A percentile compares a stretch with the other conserved stretches of the same genome.
Conservation (phyloP, 2,329 filamentous ascomycete species). For the Drechslerella stenobrocha region DNA sequence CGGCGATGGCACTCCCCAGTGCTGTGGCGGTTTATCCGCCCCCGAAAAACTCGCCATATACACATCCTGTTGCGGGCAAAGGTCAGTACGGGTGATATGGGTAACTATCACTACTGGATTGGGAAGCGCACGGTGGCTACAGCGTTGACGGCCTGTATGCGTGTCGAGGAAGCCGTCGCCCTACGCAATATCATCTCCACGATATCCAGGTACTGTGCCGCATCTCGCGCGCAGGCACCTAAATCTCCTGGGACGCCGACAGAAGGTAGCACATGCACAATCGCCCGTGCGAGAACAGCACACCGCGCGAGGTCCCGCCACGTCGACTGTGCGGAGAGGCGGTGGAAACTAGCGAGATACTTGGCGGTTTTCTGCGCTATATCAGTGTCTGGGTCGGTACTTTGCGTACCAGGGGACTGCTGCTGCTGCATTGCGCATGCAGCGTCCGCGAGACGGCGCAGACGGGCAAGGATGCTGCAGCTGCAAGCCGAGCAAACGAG, state of each 20-base stretch:
- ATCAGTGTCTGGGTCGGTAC: too few relatives aligned
- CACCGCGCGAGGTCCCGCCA: conserved; percentile 10
- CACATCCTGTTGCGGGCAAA: too few relatives aligned
- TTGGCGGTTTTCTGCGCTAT: too few relatives aligned
- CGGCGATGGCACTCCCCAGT: neutral
- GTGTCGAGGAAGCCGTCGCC: neutral
- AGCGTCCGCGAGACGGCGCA: neutral
- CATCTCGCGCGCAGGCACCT: neutral
- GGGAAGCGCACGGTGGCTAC: conserved; percentile 7
- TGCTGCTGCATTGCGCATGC: too few relatives aligned
- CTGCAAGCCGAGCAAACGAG: neutral
- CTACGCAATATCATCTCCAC: conserved; percentile 7
- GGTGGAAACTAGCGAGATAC: conserved; percentile 3
- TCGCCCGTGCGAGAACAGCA: conserved; percentile 5
- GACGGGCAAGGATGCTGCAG: neutral
- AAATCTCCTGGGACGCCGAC: conserved; percentile 18
- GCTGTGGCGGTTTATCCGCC: too few relatives aligned
- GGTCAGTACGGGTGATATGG: too few relatives aligned
- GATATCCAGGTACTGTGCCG: conserved; percentile 8
- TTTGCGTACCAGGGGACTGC: too few relatives aligned
- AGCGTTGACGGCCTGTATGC: neutral
- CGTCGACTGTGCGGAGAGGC: neutral
- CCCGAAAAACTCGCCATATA: too few relatives aligned
- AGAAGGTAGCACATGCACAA: conserved; percentile 2
- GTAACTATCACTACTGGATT: neutral